Percentiles rank a stretch among this genome's conserved stretches.
phyloP scores from a whole-genome alignment of 495 filamentous ascomycete genomes.

The Friedmanniomyces simplex region DNA sequence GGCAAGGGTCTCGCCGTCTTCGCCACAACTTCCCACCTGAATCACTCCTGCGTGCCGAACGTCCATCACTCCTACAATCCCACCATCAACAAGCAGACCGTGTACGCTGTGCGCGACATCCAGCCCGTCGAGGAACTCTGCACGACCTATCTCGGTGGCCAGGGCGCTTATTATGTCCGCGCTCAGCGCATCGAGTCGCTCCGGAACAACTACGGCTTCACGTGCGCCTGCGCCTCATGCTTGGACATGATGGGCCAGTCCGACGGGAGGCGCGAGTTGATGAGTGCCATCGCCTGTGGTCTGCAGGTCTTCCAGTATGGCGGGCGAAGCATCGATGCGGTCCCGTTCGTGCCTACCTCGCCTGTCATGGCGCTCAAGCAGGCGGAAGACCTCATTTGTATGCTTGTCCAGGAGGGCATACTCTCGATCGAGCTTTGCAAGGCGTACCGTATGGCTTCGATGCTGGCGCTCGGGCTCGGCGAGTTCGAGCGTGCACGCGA shows the following conservation, averaged over 20 bases:
- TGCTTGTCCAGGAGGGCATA: constrained; percentile 8
- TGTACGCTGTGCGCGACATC: constrained; percentile 21
- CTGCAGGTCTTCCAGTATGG: constrained; percentile 1
- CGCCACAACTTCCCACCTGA: constrained; percentile 17
- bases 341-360: constrained; percentile 2
- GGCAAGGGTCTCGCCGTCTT: constrained; percentile 10
- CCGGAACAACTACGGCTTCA: constrained; percentile 8
- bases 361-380: background rate
- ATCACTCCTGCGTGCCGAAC: constrained; percentile 28
- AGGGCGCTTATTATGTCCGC: background rate
- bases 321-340: background rate
- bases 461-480: background rate
- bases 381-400: constrained; percentile 4
- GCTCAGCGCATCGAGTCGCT: constrained; percentile 3
- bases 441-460: constrained; percentile 13
- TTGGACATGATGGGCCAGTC: background rate
- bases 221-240: constrained; percentile 15
- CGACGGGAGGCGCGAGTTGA: constrained; percentile 3
- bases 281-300: background rate
- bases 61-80: constrained; percentile 16
- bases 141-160: constrained; percentile 17
- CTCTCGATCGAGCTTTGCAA: constrained; percentile 4
- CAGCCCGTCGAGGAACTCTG: constrained; percentile 17
- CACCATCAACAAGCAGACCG: constrained; percentile 8
- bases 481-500: constrained; percentile 4